Evolutionary conservation across 2,329 filamentous ascomycete genomes (phyloP), one percentile per base, ranked within the genome.

Genomic region (Thielaviopsis populi): DNA sequence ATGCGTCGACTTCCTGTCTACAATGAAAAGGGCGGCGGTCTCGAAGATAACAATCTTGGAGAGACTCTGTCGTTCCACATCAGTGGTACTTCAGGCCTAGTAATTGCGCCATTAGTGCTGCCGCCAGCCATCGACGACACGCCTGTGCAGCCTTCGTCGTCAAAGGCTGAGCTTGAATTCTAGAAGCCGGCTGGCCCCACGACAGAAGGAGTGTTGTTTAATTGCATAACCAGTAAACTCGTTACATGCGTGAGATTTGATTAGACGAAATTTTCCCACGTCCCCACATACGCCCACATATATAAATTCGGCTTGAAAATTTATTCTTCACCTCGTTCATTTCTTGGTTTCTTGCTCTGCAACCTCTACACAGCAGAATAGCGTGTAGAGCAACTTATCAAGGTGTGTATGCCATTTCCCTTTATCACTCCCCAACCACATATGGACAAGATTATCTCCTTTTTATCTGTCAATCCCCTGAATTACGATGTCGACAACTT

Each of bases 11-110:
- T 97, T 42, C 92, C 94, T 0, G 79, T 96, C 0, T 86, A 89
- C 68, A 89, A 95, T 66, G 92, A 97, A 72, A 89, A 88, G 68
- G 92, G 94, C 1, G 91, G 91, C 1, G 90, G 89, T 10, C 80
- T 83, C 1, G 83, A 84, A 66, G 79, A 82, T 46, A 82, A 82
- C 65, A 84, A 84, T 67, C 80, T 86, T 63, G 85, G 88, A 27
- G 89, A 95, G 70, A 91, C 96, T 74, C 81, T 96, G 74, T 91
- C 91, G 3, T 99, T 99, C 73, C 91, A 85, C 66, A 75, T 99
- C 61, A 96, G 90, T 72, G 80, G 89, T 69, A 81, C 82, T 2
- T 85, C 82, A 69, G 91, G 89, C 61, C 84, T 99, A 68, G 82
- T 89, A 46, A 90, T 99, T 68, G 88, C 86, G 69, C 90, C 91